phyloP scores from a whole-genome alignment of 2,329 filamentous ascomycete species.

The Cladosporium velox region DNA sequence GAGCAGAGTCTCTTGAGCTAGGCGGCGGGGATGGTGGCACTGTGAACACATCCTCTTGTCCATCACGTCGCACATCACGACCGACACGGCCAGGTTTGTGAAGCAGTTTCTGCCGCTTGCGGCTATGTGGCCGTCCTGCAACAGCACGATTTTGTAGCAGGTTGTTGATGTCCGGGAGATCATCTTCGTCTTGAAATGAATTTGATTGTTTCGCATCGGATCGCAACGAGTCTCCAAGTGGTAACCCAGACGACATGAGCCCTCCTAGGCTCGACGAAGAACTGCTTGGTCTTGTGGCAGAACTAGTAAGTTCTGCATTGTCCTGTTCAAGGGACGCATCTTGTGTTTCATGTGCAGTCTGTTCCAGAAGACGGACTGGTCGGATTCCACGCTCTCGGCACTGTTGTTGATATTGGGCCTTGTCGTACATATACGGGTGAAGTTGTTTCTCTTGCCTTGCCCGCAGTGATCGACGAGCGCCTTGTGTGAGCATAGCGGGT shows the following conservation, averaged over 20 bases:
- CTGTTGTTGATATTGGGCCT: slow-evolving; percentile 46
- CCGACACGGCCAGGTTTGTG: slow-evolving; percentile 2
- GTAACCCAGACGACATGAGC: slow-evolving; percentile 6
- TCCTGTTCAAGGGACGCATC: slow-evolving; percentile 13
- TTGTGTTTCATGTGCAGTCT: slow-evolving; percentile 20
- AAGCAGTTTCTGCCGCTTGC: slow-evolving; percentile 24
- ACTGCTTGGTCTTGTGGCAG: slow-evolving; percentile 12
- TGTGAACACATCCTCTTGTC: slow-evolving; percentile 35
- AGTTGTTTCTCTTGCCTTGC: slow-evolving; percentile 51
- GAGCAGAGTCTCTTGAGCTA: slow-evolving; percentile 27
- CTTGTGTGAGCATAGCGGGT: slow-evolving; percentile 10
- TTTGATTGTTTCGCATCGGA: not conserved
- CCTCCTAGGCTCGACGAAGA: slow-evolving; percentile 7
- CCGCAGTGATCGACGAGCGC: slow-evolving; percentile 37
- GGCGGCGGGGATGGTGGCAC: slow-evolving; percentile 47
- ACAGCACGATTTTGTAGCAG: not conserved
- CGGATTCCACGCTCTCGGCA: slow-evolving; percentile 47
- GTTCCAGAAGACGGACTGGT: slow-evolving; percentile 43
- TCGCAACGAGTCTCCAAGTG: slow-evolving; percentile 18
- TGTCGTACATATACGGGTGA: slow-evolving; percentile 51
- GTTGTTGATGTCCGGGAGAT: slow-evolving; percentile 33
- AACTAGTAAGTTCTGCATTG: not conserved
- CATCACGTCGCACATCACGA: not conserved
- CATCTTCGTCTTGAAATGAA: slow-evolving; percentile 27
- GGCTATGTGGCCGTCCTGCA: slow-evolving; percentile 1